phyloP scores from a whole-genome alignment of 176 grass and related monocot genomes.

The Cocos nucifera region DNA sequence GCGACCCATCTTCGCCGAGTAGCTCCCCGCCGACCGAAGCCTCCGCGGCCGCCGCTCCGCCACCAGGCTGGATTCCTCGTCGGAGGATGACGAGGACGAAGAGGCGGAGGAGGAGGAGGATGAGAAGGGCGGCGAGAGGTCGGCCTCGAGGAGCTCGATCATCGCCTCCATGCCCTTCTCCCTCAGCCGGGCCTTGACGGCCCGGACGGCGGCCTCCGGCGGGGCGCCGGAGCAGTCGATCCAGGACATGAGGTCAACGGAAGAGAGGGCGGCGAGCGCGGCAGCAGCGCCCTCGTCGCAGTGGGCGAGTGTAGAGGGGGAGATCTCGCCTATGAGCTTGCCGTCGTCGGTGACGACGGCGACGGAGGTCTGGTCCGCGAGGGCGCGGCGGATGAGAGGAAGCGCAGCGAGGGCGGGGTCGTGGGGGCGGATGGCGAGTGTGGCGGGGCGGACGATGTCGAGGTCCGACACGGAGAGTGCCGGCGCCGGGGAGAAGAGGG shows the following conservation, averaged over 20 bases:
- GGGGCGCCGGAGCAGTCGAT: conserved; percentile 19
- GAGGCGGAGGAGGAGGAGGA: conserved; percentile 17
- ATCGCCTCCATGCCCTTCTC: conserved; percentile 29
- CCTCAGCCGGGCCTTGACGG: conserved; percentile 25
- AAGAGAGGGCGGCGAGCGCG: conserved; percentile 37
- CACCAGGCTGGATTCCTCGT: conserved; percentile 6
- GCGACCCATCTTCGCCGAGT: conserved; percentile 24
- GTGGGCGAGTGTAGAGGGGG: conserved; percentile 39
- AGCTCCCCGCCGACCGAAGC: conserved; percentile 12
- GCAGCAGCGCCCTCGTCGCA: conserved; percentile 28
- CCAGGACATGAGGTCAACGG: conserved; percentile 38
- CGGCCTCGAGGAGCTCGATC: conserved; percentile 40
- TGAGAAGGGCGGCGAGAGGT: conserved; percentile 3
- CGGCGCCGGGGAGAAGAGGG: conserved; percentile 36
- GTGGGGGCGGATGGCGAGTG: conserved; percentile 17
- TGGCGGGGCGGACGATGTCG: conserved; percentile 28
- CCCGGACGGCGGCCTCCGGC: conserved; percentile 18
- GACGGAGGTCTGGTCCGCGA: conserved; percentile 31
- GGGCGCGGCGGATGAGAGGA: conserved; percentile 31
- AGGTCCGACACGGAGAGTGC: conserved; percentile 46
- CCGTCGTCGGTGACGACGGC: conserved; percentile 25
- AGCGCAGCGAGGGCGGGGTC: conserved; percentile 21
- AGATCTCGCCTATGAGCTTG: conserved; percentile 51
- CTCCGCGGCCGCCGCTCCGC: conserved; percentile 15
- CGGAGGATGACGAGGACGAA: conserved; percentile 26